Conservation (phyloP, 2,329 filamentous ascomycete species). For the Uncinocarpus reesii region DNA sequence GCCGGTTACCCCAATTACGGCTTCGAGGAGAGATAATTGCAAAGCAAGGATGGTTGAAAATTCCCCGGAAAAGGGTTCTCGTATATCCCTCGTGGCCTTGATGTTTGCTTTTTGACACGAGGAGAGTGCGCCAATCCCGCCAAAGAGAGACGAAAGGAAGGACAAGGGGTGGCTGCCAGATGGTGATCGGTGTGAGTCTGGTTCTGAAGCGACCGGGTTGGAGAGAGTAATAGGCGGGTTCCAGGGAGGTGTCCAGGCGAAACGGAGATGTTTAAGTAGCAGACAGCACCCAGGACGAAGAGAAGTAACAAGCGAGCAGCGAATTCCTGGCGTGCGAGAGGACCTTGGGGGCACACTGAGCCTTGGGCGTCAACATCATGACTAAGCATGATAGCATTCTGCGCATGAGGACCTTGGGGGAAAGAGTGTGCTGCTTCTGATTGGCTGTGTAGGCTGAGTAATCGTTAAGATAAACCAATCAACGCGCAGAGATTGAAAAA, state of each 20-base stretch:
- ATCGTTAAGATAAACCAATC: not conserved
- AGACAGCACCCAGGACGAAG: not conserved
- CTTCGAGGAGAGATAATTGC: not conserved
- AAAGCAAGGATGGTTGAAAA: not conserved
- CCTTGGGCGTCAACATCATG: not conserved
- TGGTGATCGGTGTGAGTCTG: not conserved
- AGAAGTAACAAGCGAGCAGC: not conserved
- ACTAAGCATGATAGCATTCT: not conserved
- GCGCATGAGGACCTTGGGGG: slow-evolving; percentile 26
- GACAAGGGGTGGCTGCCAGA: not conserved
- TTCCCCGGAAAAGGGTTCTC: slow-evolving; percentile 4
- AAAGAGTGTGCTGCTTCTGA: slow-evolving; percentile 17
- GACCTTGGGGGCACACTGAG: not conserved
- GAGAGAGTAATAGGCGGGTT: not conserved
- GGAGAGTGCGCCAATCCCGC: not conserved
- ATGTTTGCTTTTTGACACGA: slow-evolving; percentile 9
- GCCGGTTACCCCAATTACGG: not conserved
- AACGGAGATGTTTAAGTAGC: not conserved
- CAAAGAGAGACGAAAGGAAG: not conserved
- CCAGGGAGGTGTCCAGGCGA: not conserved
- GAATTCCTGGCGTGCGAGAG: not conserved
- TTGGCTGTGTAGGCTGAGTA: slow-evolving; percentile 10
- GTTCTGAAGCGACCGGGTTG: not conserved
- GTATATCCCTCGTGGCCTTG: slow-evolving; percentile 10
- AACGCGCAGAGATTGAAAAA: not conserved